phyloP scores from a whole-genome alignment of 2,329 filamentous ascomycete genomes.

The Orbilia ellipsospora region DNA sequence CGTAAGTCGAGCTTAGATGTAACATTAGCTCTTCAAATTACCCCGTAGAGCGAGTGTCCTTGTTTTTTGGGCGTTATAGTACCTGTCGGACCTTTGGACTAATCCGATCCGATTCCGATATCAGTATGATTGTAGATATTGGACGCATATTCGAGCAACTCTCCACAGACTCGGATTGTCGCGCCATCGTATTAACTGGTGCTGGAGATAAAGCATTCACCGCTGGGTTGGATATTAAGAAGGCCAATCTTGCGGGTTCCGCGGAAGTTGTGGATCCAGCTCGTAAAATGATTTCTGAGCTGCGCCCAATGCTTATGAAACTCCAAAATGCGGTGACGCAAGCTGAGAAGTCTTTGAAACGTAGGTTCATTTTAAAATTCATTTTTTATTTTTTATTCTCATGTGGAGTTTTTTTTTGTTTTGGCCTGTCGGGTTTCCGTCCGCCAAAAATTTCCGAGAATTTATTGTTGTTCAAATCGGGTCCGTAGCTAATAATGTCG shows the following conservation, averaged over 20 bases:
- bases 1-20: conserved; percentile 63
- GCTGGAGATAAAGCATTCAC: conserved; percentile 87
- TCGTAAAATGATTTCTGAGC: conserved; percentile 69
- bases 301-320: conserved; percentile 77
- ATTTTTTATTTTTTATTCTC: too few relatives aligned
- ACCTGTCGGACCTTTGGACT: conserved; percentile 57
- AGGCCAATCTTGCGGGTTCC: conserved; percentile 67
- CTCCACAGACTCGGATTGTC: conserved; percentile 76
- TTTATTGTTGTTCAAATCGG: neutral
- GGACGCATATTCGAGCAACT: conserved; percentile 77
- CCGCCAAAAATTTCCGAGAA: too few relatives aligned
- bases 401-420: too few relatives aligned
- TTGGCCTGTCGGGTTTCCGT: too few relatives aligned
- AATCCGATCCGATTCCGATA: conserved; percentile 7
- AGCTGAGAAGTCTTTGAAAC: conserved; percentile 89
- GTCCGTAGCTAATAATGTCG: neutral
- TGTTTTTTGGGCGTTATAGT: neutral
- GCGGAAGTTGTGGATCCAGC: conserved; percentile 68
- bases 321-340: conserved; percentile 83
- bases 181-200: conserved; percentile 81
- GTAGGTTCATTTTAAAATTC: conserved; percentile 64
- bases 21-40: too few relatives aligned
- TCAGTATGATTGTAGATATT: conserved; percentile 84
- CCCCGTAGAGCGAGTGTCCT: too few relatives aligned
- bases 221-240: conserved; percentile 80